These are phyloP conservation scores for Pseudonectria buxi DNA, from an alignment of 2,329 filamentous ascomycete genomes.

Conservation along the genomic window DNA sequence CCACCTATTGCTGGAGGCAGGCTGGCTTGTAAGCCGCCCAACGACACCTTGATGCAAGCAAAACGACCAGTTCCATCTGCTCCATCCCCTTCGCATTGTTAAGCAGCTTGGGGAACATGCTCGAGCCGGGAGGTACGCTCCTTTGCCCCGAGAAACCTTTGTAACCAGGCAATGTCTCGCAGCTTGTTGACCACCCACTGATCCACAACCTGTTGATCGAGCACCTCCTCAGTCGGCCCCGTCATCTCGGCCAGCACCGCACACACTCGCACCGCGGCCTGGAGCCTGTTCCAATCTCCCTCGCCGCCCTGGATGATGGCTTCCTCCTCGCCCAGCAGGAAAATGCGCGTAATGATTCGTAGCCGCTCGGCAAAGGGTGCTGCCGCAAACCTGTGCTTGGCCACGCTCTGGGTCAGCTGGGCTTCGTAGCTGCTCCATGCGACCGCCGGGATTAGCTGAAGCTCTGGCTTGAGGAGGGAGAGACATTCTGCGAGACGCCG, in stretches of 20 bases:
- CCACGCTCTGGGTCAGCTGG: conserved; percentile 12
- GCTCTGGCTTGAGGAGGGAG: conserved; percentile 2
- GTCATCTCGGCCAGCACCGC: conserved; percentile 19
- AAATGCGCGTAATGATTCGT: conserved; percentile 16
- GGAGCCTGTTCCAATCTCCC: conserved; percentile 21
- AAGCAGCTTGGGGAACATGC: neutral
- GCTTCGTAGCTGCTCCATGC: conserved; percentile 17
- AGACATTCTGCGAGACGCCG: neutral
- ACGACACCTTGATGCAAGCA: too few relatives aligned
- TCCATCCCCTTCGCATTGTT: too few relatives aligned
- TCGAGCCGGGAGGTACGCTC: neutral
- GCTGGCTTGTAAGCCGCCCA: too few relatives aligned
- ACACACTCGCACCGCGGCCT: conserved; percentile 19
- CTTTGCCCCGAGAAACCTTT: conserved; percentile 11
- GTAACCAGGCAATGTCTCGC: conserved; percentile 18
- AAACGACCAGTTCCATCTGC: neutral
- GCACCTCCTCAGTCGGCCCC: conserved; percentile 15
- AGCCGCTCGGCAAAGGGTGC: conserved; percentile 17
- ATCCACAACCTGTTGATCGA: conserved; percentile 8
- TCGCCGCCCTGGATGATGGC: conserved; percentile 10
- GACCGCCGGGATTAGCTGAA: conserved; percentile 12
- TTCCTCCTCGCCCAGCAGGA: conserved; percentile 24
- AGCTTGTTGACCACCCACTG: conserved; percentile 21
- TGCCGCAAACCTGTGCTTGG: conserved; percentile 6
- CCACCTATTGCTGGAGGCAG: too few relatives aligned